Base-by-base conservation (phyloP, 805 yeast species). In the Metschnikowia picachoensis region DNA sequence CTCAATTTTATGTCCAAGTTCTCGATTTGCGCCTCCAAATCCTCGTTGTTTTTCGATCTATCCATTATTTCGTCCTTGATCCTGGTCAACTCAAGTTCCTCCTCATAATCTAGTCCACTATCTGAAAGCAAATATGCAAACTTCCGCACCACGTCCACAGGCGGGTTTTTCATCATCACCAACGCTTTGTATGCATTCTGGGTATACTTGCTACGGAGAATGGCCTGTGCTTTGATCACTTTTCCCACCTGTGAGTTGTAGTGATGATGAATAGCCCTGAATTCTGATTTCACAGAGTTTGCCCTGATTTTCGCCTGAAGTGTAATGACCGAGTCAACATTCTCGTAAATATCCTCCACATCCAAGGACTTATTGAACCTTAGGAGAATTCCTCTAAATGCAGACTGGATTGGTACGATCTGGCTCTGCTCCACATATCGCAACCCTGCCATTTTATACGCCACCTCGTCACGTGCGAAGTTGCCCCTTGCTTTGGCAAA, bases 1-100 rank as follows among this genome's bases (percentile, higher is more conserved):
- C 88, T 85, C 48, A 87, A 78, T 60, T 90, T 90, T 50, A 85
- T 78, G 52, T 89, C 89, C 50, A 90, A 72, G 56, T 85, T 84
- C 49, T 85, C 85, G 47, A 91, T 79, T 48, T 82, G 83, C 42
- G 76, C 77, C 64, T 91, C 95, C 55, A 88, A 67, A 31, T 74
- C 78, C 52, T 83, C 92, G 56, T 87, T 88, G 17, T 73, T 71
- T 47, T 77, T 74, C n/a, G 91, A 85, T 47, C 78, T 83, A 32
- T 80, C 83, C 41, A 83, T 78, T 32, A 92, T 85, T 30, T 74
- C 67, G 44, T 87, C 89, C 57, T 87, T 83, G 46, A 78, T 62
- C 43, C 77, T 78, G 39, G 87, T 87, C 35, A 90, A 66, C 45
- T 76, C 78, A 50, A 85, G 72, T 55, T 89, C 96, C 49, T 85